Evolutionary conservation across 805 yeast species (phyloP).

Genomic region (Saturnispora galanensis): DNA sequence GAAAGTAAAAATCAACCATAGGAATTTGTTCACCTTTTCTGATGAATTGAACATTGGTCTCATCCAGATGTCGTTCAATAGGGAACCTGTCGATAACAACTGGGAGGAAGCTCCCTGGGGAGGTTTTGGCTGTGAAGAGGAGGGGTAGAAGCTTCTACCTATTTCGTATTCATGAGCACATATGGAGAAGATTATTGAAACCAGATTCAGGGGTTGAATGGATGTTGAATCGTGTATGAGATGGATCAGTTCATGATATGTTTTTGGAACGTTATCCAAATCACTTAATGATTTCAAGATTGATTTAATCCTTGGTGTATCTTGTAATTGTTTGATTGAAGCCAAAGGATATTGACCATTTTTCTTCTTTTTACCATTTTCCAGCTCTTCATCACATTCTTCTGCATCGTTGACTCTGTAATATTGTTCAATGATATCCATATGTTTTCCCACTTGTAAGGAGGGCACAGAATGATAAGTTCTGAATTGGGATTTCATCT

Average conservation of each 20-base stretch:
- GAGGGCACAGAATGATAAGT: constrained; percentile 93
- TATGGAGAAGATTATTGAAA: constrained; percentile 65
- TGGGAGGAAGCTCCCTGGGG: background rate
- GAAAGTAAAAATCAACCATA: constrained; percentile 78
- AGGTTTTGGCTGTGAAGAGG: constrained; percentile 8
- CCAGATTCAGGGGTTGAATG: constrained; percentile 39
- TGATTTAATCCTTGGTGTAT: constrained; percentile 86
- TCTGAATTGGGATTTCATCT: constrained; percentile 87
- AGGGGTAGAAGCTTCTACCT: constrained; percentile 22
- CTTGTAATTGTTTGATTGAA: constrained; percentile 67
- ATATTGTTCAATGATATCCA: constrained; percentile 19
- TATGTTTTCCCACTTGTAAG: constrained; percentile 57
- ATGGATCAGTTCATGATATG: constrained; percentile 35
- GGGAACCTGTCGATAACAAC: constrained; percentile 25
- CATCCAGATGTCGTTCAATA: constrained; percentile 68
- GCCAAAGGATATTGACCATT: background rate
- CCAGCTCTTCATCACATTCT: constrained; percentile 13
- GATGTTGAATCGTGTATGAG: constrained; percentile 14
- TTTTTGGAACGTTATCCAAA: constrained; percentile 38
- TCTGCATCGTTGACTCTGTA: constrained; percentile 17
- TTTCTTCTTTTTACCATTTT: constrained; percentile 11
- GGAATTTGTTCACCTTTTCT: constrained; percentile 59
- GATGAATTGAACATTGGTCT: constrained; percentile 48
- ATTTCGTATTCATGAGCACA: constrained; percentile 45
- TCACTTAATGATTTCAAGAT: constrained; percentile 85